Evolutionary conservation across 2,329 filamentous ascomycete genomes (phyloP).

Genomic region (Arthrobotrys pseudoclavata): DNA sequence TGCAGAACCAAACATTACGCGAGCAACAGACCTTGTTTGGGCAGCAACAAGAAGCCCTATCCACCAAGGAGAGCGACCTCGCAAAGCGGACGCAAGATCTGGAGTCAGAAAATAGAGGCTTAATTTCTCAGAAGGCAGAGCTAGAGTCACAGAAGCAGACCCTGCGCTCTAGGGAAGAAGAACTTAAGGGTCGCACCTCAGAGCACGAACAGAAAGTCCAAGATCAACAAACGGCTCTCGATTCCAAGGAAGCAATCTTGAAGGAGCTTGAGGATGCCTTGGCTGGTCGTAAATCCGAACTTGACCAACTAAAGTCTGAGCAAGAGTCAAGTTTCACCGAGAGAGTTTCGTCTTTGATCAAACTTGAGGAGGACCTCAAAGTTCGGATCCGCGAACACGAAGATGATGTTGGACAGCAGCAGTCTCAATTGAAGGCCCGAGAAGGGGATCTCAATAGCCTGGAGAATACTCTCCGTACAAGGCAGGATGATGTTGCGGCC

Average conservation of each 20-base stretch:
- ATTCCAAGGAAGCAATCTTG: slow-evolving; percentile 21
- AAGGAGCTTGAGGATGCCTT: slow-evolving; percentile 22
- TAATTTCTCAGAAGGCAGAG: slow-evolving; percentile 15
- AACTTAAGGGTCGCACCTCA: slow-evolving; percentile 13
- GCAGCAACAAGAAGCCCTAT: slow-evolving; percentile 16
- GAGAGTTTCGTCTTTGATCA: slow-evolving; percentile 16
- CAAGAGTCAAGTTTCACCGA: slow-evolving; percentile 28
- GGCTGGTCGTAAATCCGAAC: slow-evolving; percentile 14
- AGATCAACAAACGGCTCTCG: slow-evolving; percentile 27
- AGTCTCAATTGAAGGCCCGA: slow-evolving; percentile 3
- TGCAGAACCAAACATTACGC: slow-evolving; percentile 16
- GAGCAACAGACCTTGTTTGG: slow-evolving; percentile 14
- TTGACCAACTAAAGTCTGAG: slow-evolving; percentile 20
- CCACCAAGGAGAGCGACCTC: slow-evolving; percentile 27
- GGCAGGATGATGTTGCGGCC: slow-evolving; percentile 14
- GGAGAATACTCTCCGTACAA: background rate
- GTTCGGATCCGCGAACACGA: slow-evolving; percentile 16
- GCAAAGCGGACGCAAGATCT: slow-evolving; percentile 3
- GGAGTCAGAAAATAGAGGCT: background rate
- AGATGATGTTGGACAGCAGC: background rate
- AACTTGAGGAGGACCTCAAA: slow-evolving; percentile 33
- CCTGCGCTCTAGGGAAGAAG: slow-evolving; percentile 17
- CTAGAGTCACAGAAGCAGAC: slow-evolving; percentile 13
- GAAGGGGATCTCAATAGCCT: background rate
- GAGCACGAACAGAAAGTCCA: slow-evolving; percentile 19